Percentiles rank a stretch among this genome's conserved stretches.
These are phyloP conservation scores for Penstemon newberryi DNA, from an alignment of 257 asterid species.

Conservation along the genomic window DNA sequence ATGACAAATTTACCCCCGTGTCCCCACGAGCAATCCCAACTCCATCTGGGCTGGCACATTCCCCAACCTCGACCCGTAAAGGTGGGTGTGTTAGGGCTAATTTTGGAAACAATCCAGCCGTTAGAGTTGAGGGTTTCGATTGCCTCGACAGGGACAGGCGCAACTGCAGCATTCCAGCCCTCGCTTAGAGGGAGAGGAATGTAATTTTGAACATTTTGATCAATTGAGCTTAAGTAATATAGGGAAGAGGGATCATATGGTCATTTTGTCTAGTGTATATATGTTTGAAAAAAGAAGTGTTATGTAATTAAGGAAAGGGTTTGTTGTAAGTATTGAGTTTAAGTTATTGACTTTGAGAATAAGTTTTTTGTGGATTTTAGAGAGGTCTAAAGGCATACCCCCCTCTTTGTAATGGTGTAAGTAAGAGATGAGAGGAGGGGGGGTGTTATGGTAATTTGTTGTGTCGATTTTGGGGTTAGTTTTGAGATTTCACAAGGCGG, in stretches of 20 bases:
- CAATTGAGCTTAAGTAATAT: constrained; percentile 35
- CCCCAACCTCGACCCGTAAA: constrained; percentile 64
- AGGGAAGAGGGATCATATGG: constrained; percentile 29
- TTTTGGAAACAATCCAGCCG: constrained; percentile 95
- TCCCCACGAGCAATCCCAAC: constrained; percentile 65
- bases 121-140: constrained; percentile 91
- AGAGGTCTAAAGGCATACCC: constrained; percentile 26
- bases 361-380: constrained; percentile 31
- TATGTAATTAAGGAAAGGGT: constrained; percentile 44
- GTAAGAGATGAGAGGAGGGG: constrained; percentile 47
- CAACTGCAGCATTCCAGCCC: constrained; percentile 93
- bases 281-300: constrained; percentile 39
- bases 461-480: constrained; percentile 38
- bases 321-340: constrained; percentile 47
- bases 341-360: constrained; percentile 36
- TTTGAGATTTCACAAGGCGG: constrained; percentile 41
- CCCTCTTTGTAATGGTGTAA: constrained; percentile 61
- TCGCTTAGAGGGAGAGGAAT: constrained; percentile 54
- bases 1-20: constrained; percentile 52
- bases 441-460: constrained; percentile 24
- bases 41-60: constrained; percentile 54
- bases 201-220: constrained; percentile 43
- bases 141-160: constrained; percentile 94
- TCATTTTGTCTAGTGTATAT: constrained; percentile 58
- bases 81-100: constrained; percentile 80